Conservation (phyloP, 176 grass and related monocot genomes). For the Ensete ventricosum region DNA sequence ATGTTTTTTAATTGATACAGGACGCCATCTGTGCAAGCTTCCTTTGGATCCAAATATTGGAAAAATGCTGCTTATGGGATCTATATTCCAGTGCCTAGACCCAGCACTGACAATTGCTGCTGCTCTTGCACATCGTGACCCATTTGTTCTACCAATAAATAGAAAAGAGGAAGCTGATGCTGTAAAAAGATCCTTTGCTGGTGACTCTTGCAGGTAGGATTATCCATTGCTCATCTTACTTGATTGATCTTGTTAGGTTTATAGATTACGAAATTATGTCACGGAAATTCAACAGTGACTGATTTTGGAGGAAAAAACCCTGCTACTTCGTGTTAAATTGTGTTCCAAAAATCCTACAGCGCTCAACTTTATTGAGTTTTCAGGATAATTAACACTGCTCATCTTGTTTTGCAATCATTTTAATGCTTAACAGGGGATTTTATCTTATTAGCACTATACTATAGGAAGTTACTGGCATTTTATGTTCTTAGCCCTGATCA, state of each 20-base stretch:
- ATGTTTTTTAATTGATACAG: conserved; percentile 33
- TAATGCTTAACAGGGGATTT: neutral
- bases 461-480: neutral
- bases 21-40: conserved; percentile 69
- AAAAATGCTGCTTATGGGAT: conserved; percentile 92
- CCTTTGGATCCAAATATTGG: conserved; percentile 93
- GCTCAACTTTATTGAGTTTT: no score
- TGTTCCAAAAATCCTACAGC: no score
- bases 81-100: conserved; percentile 85
- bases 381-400: no score
- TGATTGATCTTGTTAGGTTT: neutral
- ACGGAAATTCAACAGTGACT: neutral
- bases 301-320: no score
- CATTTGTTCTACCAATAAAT: conserved; percentile 92
- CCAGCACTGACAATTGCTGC: conserved; percentile 87
- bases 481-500: neutral
- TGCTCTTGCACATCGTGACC: conserved; percentile 70
- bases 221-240: conserved; percentile 1
- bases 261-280: neutral
- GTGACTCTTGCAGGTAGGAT: conserved; percentile 74
- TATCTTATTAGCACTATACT: neutral
- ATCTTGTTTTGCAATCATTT: neutral
- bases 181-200: conserved; percentile 88
- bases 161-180: conserved; percentile 92
- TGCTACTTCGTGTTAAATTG: no score